A percentile compares a stretch with the other conserved stretches of the same genome.
These are phyloP conservation scores for Hanseniaspora vineae DNA, from an alignment of 805 yeast species.

Conservation along the genomic window DNA sequence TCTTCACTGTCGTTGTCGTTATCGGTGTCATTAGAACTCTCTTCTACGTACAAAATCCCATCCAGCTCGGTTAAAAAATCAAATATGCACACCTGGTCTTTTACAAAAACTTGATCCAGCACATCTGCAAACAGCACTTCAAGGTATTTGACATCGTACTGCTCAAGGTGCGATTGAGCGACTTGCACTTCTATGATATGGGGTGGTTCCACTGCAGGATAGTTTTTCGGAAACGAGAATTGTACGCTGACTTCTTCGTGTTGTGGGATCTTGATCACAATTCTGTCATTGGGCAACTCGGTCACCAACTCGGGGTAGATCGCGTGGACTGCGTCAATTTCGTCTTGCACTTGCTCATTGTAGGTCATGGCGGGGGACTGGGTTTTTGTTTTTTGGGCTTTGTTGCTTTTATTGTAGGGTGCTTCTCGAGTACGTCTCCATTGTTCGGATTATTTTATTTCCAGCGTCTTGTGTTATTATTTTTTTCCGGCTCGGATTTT, in stretches of 20 bases:
- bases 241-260: slow-evolving; percentile 50
- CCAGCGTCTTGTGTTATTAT: not conserved
- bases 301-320: slow-evolving; percentile 58
- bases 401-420: not conserved
- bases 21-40: slow-evolving; percentile 9
- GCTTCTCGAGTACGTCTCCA: no score
- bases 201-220: slow-evolving; percentile 56
- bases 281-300: slow-evolving; percentile 22
- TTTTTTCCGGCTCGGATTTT: no score
- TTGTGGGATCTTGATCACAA: slow-evolving; percentile 45
- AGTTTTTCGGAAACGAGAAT: slow-evolving; percentile 54
- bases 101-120: slow-evolving; percentile 37
- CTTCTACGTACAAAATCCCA: slow-evolving; percentile 31
- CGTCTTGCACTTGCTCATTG: slow-evolving; percentile 51
- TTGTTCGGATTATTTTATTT: no score
- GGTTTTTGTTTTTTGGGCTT: not conserved
- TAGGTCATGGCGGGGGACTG: slow-evolving; percentile 4
- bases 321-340: slow-evolving; percentile 72
- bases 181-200: slow-evolving; percentile 43
- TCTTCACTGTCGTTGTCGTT: slow-evolving; percentile 12
- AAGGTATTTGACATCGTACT: slow-evolving; percentile 34
- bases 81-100: slow-evolving; percentile 66
- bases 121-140: slow-evolving; percentile 36
- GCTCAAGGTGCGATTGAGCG: slow-evolving; percentile 17
- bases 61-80: slow-evolving; percentile 63